Percentiles rank a stretch among this genome's conserved stretches.
phyloP scores from a whole-genome alignment of 129 eudicot genomes.

The Lactuca sativa region DNA sequence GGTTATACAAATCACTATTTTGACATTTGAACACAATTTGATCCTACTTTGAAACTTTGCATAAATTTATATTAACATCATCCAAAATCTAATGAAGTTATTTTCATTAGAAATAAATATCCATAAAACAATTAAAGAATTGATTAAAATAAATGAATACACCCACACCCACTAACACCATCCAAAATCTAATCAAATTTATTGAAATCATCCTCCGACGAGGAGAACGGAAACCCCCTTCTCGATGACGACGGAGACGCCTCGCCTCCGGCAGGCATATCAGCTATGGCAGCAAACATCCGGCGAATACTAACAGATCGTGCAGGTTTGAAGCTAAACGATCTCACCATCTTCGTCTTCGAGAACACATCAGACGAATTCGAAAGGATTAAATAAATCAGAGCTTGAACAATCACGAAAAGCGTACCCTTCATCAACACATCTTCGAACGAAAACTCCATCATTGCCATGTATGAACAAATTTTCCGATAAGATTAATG shows the following conservation, averaged over 20 bases:
- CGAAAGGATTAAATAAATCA: constrained; percentile 46
- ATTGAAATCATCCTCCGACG: constrained; percentile 16
- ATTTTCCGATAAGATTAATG: not conserved
- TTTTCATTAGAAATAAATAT: not conserved
- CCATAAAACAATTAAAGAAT: not conserved
- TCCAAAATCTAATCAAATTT: constrained; percentile 25
- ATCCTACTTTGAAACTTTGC: no score
- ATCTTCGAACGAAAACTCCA: constrained; percentile 24
- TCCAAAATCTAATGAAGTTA: not conserved
- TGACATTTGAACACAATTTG: no score
- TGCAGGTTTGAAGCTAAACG: constrained; percentile 54
- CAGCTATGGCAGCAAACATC: constrained; percentile 47
- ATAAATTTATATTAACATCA: no score
- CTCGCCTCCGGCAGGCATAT: constrained; percentile 45
- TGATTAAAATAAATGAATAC: not conserved
- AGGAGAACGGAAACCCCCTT: constrained; percentile 22
- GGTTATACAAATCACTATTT: no score
- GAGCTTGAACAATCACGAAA: constrained; percentile 53
- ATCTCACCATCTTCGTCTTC: constrained; percentile 33
- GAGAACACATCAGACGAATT: constrained; percentile 52
- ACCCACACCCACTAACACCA: not conserved
- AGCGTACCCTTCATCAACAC: constrained; percentile 38
- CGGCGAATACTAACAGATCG: constrained; percentile 44
- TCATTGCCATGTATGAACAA: not conserved
- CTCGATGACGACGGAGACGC: constrained; percentile 37